Evolutionary conservation across 2,329 filamentous ascomycete genomes (phyloP).

Genomic region (Thielaviopsis ethacetica): DNA sequence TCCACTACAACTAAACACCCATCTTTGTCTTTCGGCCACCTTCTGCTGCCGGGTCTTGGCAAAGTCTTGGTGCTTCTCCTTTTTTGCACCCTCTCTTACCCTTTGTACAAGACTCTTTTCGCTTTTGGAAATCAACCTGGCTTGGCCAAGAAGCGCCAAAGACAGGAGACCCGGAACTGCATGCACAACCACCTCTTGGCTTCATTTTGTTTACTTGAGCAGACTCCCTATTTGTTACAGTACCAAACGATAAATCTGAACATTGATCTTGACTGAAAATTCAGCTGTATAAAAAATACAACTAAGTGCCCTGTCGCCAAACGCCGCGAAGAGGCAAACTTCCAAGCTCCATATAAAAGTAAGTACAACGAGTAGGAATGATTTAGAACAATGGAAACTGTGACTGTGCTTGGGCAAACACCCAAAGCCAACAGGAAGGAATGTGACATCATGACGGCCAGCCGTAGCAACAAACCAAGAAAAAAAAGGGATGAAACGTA

Average conservation of each 20-base stretch:
- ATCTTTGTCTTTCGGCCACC: background rate
- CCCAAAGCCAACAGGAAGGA: background rate
- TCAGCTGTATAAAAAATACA: background rate
- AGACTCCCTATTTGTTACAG: background rate
- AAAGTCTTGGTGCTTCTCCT: background rate
- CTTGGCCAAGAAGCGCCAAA: background rate
- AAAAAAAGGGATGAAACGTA: background rate
- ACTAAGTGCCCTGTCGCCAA: background rate
- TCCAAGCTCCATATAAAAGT: background rate
- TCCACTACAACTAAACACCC: background rate
- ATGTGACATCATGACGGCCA: conserved; percentile 1
- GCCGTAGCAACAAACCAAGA: background rate
- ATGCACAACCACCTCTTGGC: background rate
- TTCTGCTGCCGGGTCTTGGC: background rate
- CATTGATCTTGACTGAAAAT: background rate
- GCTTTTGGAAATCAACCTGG: background rate
- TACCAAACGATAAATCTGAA: background rate
- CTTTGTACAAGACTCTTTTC: background rate
- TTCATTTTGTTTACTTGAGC: background rate
- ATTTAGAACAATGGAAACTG: background rate
- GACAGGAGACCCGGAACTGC: background rate
- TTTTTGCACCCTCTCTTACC: background rate
- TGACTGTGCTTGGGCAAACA: background rate
- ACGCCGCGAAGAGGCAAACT: background rate
- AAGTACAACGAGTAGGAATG: background rate